These are phyloP conservation scores for Cryptococcus sp. DNA, from an alignment of 1,284 basidiomycete species.

Conservation along the genomic window DNA sequence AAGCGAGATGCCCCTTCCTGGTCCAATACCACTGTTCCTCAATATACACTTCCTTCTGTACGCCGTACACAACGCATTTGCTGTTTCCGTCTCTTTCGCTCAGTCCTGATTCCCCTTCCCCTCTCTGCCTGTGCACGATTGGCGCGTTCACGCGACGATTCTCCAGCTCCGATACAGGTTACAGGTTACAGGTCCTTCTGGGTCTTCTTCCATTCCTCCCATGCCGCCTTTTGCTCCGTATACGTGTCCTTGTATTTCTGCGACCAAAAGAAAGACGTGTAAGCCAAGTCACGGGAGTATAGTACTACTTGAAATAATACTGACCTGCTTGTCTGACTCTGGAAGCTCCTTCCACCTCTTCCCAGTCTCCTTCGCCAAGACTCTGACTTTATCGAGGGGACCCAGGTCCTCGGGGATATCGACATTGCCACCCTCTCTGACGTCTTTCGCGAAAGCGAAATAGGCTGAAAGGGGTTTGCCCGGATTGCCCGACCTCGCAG, in stretches of 20 bases:
- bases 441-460: conserved; percentile 25
- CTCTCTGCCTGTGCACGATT: background rate
- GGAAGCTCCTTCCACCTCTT: conserved; percentile 35
- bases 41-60: too few species aligned
- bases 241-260: conserved; percentile 27
- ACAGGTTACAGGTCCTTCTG: conserved; percentile 14
- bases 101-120: too few species aligned
- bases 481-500: conserved; percentile 29
- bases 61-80: too few species aligned
- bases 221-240: conserved; percentile 22
- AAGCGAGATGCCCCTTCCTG: too few species aligned
- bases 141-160: background rate
- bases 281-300: background rate
- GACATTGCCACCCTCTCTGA: conserved; percentile 12
- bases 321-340: conserved; percentile 38
- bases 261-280: background rate
- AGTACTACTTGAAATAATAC: conserved; percentile 9
- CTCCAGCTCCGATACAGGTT: background rate
- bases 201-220: conserved; percentile 25
- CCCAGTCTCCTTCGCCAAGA: conserved; percentile 27
- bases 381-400: conserved; percentile 2
- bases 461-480: conserved; percentile 34
- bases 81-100: too few species aligned
- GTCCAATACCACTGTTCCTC: too few species aligned
- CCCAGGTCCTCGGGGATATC: conserved; percentile 8